A percentile compares a stretch with the other conserved stretches of the same genome.
These are phyloP conservation scores for Lagenidium giganteum DNA, from an alignment of 352 stramenopile species.

Conservation along the genomic window DNA sequence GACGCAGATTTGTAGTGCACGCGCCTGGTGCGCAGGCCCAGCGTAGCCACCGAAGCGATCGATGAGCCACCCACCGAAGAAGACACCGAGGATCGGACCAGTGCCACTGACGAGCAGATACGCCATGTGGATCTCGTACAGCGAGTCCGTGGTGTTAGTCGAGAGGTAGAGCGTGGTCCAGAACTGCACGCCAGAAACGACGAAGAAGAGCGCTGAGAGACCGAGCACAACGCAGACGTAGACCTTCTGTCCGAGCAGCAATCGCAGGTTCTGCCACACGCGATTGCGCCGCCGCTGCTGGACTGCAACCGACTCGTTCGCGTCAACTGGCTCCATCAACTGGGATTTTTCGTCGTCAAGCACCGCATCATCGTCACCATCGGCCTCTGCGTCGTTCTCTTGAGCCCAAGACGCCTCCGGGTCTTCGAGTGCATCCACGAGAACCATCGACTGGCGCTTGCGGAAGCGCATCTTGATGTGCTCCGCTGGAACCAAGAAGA, in stretches of 20 bases:
- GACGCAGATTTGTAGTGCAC: slow-evolving; percentile 71
- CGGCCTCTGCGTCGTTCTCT: slow-evolving; percentile 1
- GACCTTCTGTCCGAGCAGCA: slow-evolving; percentile 53
- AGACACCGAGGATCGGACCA: slow-evolving; percentile 77
- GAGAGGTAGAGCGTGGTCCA: slow-evolving; percentile 83
- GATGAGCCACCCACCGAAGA: slow-evolving; percentile 83
- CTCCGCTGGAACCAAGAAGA: slow-evolving; percentile 74
- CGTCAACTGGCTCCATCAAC: not conserved
- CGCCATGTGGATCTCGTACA: slow-evolving; percentile 69
- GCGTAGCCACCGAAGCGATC: slow-evolving; percentile 75
- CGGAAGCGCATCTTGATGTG: slow-evolving; percentile 58
- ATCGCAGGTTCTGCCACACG: slow-evolving; percentile 40
- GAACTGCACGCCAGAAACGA: slow-evolving; percentile 77
- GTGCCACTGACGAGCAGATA: slow-evolving; percentile 77
- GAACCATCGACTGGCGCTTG: slow-evolving; percentile 58
- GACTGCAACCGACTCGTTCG: slow-evolving; percentile 9
- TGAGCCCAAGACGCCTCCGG: too few relatives aligned
- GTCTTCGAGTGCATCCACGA: slow-evolving; percentile 41
- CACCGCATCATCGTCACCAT: slow-evolving; percentile 10
- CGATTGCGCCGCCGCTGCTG: slow-evolving; percentile 1
- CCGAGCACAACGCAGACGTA: slow-evolving; percentile 79
- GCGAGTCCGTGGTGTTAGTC: slow-evolving; percentile 73
- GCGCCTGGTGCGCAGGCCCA: slow-evolving; percentile 55
- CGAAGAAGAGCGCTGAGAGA: slow-evolving; percentile 79
- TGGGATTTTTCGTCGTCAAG: slow-evolving; percentile 6